These are phyloP conservation scores for Pseudomassariella vexata DNA, from an alignment of 2,329 filamentous ascomycete genomes.

Conservation along the genomic window DNA sequence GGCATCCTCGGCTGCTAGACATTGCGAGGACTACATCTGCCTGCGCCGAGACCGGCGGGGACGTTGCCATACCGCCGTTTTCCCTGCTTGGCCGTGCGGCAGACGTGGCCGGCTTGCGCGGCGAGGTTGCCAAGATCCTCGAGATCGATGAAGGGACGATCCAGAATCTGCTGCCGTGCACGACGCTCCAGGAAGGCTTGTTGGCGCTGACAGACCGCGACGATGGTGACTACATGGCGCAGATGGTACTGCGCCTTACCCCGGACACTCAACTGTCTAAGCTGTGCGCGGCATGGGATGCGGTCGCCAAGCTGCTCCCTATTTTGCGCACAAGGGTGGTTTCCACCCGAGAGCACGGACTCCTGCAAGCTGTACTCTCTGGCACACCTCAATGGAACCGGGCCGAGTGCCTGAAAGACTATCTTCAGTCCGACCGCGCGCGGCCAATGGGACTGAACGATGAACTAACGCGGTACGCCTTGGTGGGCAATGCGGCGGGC, in stretches of 20 bases:
- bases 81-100: neutral
- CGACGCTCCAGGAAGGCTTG: constrained; percentile 1
- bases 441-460: too few species aligned
- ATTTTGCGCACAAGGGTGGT: constrained; percentile 3
- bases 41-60: neutral
- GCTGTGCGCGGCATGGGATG: constrained; percentile 2
- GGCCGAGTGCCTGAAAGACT: neutral
- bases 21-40: neutral
- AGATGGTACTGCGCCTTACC: constrained; percentile 1
- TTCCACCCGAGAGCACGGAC: neutral
- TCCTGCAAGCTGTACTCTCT: constrained; percentile 1
- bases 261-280: constrained; percentile 3
- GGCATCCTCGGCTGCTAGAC: constrained; percentile 8
- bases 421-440: constrained; percentile 3
- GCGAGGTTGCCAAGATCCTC: neutral
- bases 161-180: constrained; percentile 1
- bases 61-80: neutral
- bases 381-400: too few species aligned
- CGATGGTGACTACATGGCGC: constrained; percentile 1
- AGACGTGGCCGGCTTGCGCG: neutral
- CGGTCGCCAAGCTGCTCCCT: neutral
- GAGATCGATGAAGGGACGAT: neutral
- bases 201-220: constrained; percentile 1
- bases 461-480: constrained; percentile 3
- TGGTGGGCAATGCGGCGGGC: constrained; percentile 3